These are phyloP conservation scores for Pouteria glomerata DNA, from an alignment of 148 eudicot species.

Conservation along the genomic window DNA sequence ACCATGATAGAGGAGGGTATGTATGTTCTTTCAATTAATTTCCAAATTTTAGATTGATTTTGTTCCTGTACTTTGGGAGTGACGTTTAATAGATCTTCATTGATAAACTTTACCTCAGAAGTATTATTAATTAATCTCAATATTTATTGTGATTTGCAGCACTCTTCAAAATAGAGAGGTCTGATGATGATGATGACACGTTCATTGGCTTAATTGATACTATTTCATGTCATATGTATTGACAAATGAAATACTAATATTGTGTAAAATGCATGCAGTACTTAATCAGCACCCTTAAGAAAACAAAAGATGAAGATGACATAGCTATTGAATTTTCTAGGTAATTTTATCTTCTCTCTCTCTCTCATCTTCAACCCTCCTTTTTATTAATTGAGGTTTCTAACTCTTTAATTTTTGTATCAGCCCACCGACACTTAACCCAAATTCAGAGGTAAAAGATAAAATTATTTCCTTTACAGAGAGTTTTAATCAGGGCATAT, in stretches of 20 bases:
- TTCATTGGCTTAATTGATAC: not conserved
- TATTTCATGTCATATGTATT: not conserved
- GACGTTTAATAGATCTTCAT: not conserved
- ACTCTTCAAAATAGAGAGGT: conserved; percentile 46
- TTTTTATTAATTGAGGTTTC: not conserved
- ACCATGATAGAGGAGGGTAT: conserved; percentile 64
- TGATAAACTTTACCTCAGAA: not conserved
- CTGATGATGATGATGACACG: too few species aligned
- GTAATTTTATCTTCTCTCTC: conserved; percentile 20
- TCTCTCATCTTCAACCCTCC: not conserved
- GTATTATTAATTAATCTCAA: not conserved
- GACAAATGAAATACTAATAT: not conserved
- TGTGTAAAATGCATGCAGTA: conserved; percentile 22
- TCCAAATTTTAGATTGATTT: not conserved
- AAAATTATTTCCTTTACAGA: not conserved
- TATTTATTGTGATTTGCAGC: conserved; percentile 21
- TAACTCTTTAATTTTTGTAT: not conserved
- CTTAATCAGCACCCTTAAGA: conserved; percentile 42
- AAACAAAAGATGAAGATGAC: conserved; percentile 65
- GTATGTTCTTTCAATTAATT: not conserved
- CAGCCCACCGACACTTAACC: conserved; percentile 31
- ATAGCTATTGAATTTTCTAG: conserved; percentile 49
- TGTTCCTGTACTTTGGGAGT: not conserved
- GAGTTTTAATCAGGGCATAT: not conserved
- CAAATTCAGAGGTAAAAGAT: conserved; percentile 33